Conservation (phyloP, 345 rosid species). For the Lumnitzera littorea region DNA sequence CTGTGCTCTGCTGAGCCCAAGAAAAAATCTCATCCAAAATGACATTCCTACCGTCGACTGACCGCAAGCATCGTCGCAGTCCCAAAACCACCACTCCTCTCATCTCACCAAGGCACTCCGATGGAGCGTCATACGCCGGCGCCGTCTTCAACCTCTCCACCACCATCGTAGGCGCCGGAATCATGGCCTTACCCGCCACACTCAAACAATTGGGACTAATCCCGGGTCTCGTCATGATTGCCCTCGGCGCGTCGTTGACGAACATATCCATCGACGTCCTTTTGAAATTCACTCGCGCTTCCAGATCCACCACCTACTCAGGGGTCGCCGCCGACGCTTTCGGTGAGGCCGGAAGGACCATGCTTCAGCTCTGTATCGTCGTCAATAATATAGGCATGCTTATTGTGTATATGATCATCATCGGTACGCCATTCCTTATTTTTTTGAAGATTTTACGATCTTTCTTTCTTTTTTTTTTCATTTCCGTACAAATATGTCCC, state of each 20-base stretch:
- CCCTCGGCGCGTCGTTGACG: conserved; percentile 36
- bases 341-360: conserved; percentile 32
- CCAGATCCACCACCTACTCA: conserved; percentile 45
- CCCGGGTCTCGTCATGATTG: conserved; percentile 39
- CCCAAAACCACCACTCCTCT: conserved; percentile 23
- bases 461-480: background rate
- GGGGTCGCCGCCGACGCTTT: conserved; percentile 46
- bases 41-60: conserved; percentile 25
- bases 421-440: conserved; percentile 21
- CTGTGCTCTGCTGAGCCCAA: background rate
- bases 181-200: conserved; percentile 64
- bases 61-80: conserved; percentile 40
- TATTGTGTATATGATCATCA: conserved; percentile 56
- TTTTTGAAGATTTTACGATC: background rate
- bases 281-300: conserved; percentile 42
- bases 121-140: conserved; percentile 51
- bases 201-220: conserved; percentile 49
- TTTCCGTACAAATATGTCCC: background rate
- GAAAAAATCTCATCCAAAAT: background rate
- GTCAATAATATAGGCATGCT: conserved; percentile 64
- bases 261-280: conserved; percentile 43
- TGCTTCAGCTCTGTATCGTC: conserved; percentile 51
- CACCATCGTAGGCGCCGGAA: conserved; percentile 58
- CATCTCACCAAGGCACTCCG: conserved; percentile 28
- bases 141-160: conserved; percentile 66